Base-by-base conservation (phyloP, 768 basidiomycete genomes). In the Leccinum barrowsii region DNA sequence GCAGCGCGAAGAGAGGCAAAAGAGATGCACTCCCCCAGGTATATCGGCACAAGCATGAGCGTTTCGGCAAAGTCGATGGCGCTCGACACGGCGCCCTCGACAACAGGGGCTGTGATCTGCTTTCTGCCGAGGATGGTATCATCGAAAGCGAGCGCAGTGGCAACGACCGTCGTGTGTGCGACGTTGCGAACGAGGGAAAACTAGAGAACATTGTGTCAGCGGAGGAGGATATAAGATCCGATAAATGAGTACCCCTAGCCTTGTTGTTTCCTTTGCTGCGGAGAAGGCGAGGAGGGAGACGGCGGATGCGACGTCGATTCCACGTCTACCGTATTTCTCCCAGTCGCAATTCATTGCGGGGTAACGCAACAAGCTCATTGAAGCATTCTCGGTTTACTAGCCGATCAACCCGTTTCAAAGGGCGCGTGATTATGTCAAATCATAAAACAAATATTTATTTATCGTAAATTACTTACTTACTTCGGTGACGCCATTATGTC, bases 1-100 rank as follows among this genome's bases (percentile, higher is more conserved):
- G 88, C 91, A 2, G 89, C 89, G 19, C 84, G 75, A 40, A 93
- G 76, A 5, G 87, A 87, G 5, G 89, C 87, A 3, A 86, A 83
- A 13, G 90, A 87, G 52, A 92, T 78, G 62, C 88, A 85, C 74
- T 92, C 89, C 32, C 85, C 83, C 17, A 92, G 74, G 61, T 85
- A 79, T 60, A 93, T 83, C 12, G 91, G 90, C 1, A 85, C 84
- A 47, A 93, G 83, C 3, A 86, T 85, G 54, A 90, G 74, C 52
- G 84, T 81, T 70, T 92, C 91, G 2, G 85, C 83, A 28, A 89
- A 75, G 44, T 83, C 81, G 54, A 92, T 74, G 28, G 79, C 85
- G 19, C 80, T 79, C 13, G 83, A 77, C 32, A 90, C 80, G 11
- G 85, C 84, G 52, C 78, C 78, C 26, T 82, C 80, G 7, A 89